Percentiles rank a stretch among this genome's conserved stretches.
Evolutionary conservation across 1,284 basidiomycete genomes (phyloP).

Genomic region (Cutaneotrichosporon sp.): DNA sequence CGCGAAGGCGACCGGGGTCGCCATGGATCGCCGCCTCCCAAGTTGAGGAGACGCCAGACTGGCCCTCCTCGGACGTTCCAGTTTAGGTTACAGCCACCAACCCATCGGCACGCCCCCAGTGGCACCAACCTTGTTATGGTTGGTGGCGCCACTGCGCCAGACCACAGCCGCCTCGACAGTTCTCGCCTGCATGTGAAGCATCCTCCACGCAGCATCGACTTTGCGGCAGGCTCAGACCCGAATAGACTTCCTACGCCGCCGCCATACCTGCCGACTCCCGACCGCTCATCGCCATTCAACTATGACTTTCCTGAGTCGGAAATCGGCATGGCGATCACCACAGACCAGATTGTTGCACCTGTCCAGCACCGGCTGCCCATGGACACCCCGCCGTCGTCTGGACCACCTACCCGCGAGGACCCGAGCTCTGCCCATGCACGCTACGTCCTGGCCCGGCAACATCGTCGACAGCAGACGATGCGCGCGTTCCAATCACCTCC

Average conservation of each 20-base stretch:
- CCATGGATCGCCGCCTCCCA: neutral
- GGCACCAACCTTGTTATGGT: conserved; percentile 13
- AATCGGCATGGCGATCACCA: conserved; percentile 41
- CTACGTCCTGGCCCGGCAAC: conserved; percentile 42
- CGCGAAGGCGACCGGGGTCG: neutral
- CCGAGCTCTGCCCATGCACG: conserved; percentile 36
- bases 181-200: conserved; percentile 7
- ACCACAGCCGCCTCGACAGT: conserved; percentile 9
- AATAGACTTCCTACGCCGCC: conserved; percentile 7
- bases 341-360: conserved; percentile 15
- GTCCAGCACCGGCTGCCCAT: conserved; percentile 11
- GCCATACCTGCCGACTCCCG: conserved; percentile 17
- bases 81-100: conserved; percentile 18
- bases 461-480: conserved; percentile 38
- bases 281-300: conserved; percentile 16
- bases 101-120: neutral
- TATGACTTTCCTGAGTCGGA: conserved; percentile 24
- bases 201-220: conserved; percentile 16
- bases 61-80: conserved; percentile 24
- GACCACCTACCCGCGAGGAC: conserved; percentile 13
- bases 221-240: conserved; percentile 15
- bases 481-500: conserved; percentile 44
- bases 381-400: conserved; percentile 13
- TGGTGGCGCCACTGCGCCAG: conserved; percentile 4
- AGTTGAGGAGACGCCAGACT: conserved; percentile 6